Evolutionary conservation across 805 yeast genomes (phyloP).

Genomic region (Kodamaea hsintzibuensis): DNA sequence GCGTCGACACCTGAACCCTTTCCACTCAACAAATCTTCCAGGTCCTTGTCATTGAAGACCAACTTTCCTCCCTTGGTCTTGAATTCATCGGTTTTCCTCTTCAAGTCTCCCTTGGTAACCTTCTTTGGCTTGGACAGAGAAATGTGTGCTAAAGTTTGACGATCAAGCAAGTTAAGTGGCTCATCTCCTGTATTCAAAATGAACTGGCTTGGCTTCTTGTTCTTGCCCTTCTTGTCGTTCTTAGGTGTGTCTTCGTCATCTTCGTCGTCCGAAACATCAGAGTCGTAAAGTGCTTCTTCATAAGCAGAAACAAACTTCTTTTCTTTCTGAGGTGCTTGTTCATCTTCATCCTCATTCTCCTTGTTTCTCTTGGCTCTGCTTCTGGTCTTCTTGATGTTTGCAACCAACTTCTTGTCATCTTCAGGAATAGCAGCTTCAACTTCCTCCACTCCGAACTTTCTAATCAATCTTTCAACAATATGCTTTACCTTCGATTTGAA

Average conservation of each 20-base stretch:
- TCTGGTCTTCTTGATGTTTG: constrained; percentile 82
- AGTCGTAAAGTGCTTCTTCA: constrained; percentile 87
- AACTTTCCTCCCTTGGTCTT: constrained; percentile 67
- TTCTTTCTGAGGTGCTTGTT: constrained; percentile 26
- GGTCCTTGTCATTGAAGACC: constrained; percentile 55
- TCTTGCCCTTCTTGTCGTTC: constrained; percentile 24
- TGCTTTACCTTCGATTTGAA: constrained; percentile 93
- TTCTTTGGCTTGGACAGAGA: constrained; percentile 83
- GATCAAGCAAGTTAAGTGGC: constrained; percentile 88
- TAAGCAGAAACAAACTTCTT: constrained; percentile 79
- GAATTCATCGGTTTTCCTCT: constrained; percentile 37
- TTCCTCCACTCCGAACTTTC: constrained; percentile 88
- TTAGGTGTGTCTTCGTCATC: constrained; percentile 51
- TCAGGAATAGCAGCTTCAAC: constrained; percentile 86
- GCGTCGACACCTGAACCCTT: constrained; percentile 74
- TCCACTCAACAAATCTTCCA: constrained; percentile 37
- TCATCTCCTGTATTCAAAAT: constrained; percentile 73
- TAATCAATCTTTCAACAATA: constrained; percentile 83
- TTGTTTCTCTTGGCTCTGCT: constrained; percentile 81
- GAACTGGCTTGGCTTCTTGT: constrained; percentile 52
- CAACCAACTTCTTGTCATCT: constrained; percentile 78
- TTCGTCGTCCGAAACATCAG: constrained; percentile 59
- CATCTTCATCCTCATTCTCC: constrained; percentile 41
- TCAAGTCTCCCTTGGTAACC: constrained; percentile 45
- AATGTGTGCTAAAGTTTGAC: constrained; percentile 80